A percentile compares a stretch with the other conserved stretches of the same genome.
Conservation (phyloP, 1,284 basidiomycete genomes). For the Sutorius eximius region DNA sequence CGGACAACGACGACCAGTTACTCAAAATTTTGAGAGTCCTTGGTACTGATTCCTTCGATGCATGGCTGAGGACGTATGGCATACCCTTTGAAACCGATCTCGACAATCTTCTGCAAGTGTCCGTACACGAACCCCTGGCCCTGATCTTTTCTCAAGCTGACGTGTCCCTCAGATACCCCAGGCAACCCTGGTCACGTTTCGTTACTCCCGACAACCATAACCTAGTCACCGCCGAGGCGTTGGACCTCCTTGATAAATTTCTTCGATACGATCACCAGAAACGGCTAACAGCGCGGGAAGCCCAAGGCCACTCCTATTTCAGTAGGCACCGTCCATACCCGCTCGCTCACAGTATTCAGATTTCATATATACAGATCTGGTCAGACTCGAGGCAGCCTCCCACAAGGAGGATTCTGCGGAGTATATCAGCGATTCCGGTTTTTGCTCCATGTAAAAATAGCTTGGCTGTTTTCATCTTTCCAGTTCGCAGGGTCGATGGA, state of each 20-base stretch:
- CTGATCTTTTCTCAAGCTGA: constrained; percentile 4
- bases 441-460: constrained; percentile 49
- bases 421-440: constrained; percentile 57
- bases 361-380: constrained; percentile 42
- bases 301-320: constrained; percentile 77
- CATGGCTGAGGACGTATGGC: constrained; percentile 68
- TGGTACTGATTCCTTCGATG: constrained; percentile 81
- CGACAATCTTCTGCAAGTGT: constrained; percentile 65
- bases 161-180: constrained; percentile 53
- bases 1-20: constrained; percentile 88
- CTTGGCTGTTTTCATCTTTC: not conserved
- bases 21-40: constrained; percentile 87
- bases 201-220: constrained; percentile 72
- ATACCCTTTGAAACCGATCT: constrained; percentile 76
- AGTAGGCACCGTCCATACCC: constrained; percentile 45
- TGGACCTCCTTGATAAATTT: constrained; percentile 83
- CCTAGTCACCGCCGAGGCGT: constrained; percentile 70
- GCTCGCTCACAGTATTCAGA: constrained; percentile 18
- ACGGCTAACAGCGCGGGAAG: constrained; percentile 78
- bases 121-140: constrained; percentile 17
- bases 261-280: constrained; percentile 85
- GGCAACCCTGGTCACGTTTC: constrained; percentile 76
- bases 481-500: constrained; percentile 1
- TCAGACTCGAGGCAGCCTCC: constrained; percentile 52
- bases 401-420: constrained; percentile 52